Evolutionary conservation across 371 early-diverging fungal genomes (phyloP), one percentile per base, ranked within the genome.

Genomic region (Mucor circinelloides): DNA sequence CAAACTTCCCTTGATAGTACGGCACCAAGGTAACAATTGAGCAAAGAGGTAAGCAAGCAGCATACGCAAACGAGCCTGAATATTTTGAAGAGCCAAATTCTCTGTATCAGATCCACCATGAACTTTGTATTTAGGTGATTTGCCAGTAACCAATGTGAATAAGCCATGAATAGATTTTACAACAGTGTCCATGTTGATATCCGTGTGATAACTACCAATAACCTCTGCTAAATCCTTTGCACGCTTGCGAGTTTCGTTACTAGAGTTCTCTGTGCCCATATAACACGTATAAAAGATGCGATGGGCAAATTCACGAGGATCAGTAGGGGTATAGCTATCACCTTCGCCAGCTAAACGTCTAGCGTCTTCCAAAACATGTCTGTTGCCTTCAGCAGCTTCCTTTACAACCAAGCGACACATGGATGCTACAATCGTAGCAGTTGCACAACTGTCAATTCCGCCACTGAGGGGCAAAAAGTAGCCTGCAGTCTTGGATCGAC

Each of bases 41-140:
- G 99, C 99, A 83, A 99, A 92, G 42, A 97, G 78, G 71, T 99
- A 99, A 2, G 97, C 87, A 2, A 98, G 70, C 17, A 99, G 90
- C 99, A 99, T 98, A 38, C 99, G 89, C 28, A 94, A 81, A 28
- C 99, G 90, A 4, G 99, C 98, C 71, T 97, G 99, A 44, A 99
- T 92, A 68, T 99, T 99, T 74, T 99, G 99, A 68, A 98, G 79
- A 0, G 99, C 99, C 69, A 98, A 71, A 69, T 98, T 98, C 74
- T 99, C 99, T 0, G 87, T 79, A 42, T 77, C 81, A 0, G 91
- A 86, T 7, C 98, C 98, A 6, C 98, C 99, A 67, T 92, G 91
- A 0, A 94, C 89, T 23, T 88, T 88, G 76, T 90, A 99, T 15
- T 70, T 71, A 1, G 98, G 98, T 6, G 85, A 80, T 62, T 87